Conservation (phyloP, 768 basidiomycete genomes). For the Boletus subparvulus region DNA sequence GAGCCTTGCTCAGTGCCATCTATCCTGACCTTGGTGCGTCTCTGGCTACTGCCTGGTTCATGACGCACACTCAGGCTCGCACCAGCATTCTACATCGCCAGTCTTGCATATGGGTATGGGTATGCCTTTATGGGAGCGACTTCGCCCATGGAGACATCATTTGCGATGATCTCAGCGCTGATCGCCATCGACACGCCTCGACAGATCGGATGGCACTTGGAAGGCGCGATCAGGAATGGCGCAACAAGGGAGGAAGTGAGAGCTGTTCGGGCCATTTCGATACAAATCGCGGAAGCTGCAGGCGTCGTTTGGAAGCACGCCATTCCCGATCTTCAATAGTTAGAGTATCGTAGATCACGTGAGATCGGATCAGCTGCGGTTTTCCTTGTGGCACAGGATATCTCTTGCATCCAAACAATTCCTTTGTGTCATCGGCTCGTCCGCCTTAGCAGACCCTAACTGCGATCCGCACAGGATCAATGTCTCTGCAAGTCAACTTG, state of each 20-base stretch:
- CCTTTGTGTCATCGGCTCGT: too few relatives aligned
- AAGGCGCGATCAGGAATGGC: conserved; percentile 53
- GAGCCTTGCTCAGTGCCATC: conserved; percentile 44
- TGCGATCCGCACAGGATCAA: conserved; percentile 25
- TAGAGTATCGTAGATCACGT: conserved; percentile 14
- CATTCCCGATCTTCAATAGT: conserved; percentile 44
- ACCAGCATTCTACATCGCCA: conserved; percentile 54
- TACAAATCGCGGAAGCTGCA: conserved; percentile 46
- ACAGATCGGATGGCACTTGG: conserved; percentile 67
- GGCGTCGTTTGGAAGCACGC: conserved; percentile 53
- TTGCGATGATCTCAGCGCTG: conserved; percentile 57
- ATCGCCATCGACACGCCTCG: conserved; percentile 61
- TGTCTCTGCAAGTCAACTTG: conserved; percentile 82
- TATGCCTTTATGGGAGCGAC: conserved; percentile 52
- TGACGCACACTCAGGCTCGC: not conserved
- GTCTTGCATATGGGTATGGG: conserved; percentile 54
- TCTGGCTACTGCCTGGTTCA: not conserved
- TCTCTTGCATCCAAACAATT: not conserved
- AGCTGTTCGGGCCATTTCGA: conserved; percentile 55
- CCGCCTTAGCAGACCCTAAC: not conserved
- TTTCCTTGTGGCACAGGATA: not conserved
- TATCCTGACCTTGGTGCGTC: conserved; percentile 65
- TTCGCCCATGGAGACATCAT: conserved; percentile 56
- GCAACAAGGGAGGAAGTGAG: conserved; percentile 51
- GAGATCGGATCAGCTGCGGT: not conserved